Conservation (phyloP, 176 grass and related monocot genomes). For the Leersia perrieri region DNA sequence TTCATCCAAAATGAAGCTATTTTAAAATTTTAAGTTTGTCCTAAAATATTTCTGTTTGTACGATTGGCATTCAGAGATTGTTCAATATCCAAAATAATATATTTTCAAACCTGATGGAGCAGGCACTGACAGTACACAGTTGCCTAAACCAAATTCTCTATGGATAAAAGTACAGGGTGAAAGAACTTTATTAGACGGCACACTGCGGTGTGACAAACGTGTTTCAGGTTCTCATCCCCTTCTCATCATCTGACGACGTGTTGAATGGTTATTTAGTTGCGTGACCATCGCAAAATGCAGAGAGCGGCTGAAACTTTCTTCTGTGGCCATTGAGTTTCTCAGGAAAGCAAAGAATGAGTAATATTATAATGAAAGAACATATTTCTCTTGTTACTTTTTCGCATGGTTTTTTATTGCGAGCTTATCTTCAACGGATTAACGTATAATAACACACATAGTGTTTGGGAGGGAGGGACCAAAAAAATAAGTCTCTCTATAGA, state of each 20-base stretch:
- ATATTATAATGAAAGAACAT: neutral
- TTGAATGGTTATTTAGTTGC: neutral
- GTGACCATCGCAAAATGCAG: neutral
- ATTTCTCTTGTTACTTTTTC: neutral
- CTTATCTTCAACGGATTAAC: neutral
- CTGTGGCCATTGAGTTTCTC: neutral
- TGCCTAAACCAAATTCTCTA: neutral
- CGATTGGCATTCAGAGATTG: too few relatives aligned
- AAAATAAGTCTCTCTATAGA: too few relatives aligned
- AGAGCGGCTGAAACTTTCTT: neutral
- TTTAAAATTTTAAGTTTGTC: too few relatives aligned
- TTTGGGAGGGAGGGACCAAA: too few relatives aligned
- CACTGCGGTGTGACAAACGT: neutral
- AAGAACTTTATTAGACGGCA: neutral
- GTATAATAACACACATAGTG: too few relatives aligned
- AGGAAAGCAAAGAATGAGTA: neutral
- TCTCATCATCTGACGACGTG: neutral
- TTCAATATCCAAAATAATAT: too few relatives aligned
- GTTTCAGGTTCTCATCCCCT: neutral
- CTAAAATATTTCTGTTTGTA: too few relatives aligned
- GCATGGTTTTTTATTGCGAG: neutral
- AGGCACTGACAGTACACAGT: neutral
- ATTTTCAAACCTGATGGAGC: too few relatives aligned
- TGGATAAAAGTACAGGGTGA: neutral
- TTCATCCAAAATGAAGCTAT: too few relatives aligned